A percentile compares a stretch with the other conserved stretches of the same genome.
phyloP scores from a whole-genome alignment of 1,284 basidiomycete genomes.

The Leccinum olivaceoglutinosum region DNA sequence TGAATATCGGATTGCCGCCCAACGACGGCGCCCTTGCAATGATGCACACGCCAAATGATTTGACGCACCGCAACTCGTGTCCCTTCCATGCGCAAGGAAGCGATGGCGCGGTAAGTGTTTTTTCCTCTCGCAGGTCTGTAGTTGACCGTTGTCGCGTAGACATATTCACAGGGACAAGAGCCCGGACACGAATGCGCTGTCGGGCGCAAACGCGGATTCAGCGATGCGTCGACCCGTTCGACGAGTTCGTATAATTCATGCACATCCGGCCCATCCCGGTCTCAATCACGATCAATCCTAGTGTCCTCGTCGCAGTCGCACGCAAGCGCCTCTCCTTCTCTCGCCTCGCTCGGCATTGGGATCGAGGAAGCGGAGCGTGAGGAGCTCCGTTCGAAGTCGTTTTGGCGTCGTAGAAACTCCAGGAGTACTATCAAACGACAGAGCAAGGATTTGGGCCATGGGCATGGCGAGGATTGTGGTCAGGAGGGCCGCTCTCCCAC shows the following conservation, averaged over 20 bases:
- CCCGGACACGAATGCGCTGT: not conserved
- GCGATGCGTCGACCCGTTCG: conserved; percentile 18
- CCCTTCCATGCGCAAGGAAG: not conserved
- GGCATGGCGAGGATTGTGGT: not conserved
- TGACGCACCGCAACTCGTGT: not conserved
- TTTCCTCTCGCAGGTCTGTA: not conserved
- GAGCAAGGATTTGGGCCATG: conserved; percentile 5
- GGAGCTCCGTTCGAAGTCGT: conserved; percentile 13
- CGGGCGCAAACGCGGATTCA: conserved; percentile 15
- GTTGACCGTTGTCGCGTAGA: conserved; percentile 1
- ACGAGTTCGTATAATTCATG: conserved; percentile 22
- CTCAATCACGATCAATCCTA: conserved; percentile 14
- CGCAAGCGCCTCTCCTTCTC: conserved; percentile 15
- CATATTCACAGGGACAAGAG: conserved; percentile 4
- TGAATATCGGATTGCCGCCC: not conserved
- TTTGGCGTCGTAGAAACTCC: conserved; percentile 16
- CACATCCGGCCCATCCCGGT: conserved; percentile 17
- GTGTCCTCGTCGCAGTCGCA: conserved; percentile 19
- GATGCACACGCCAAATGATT: not conserved
- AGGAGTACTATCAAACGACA: conserved; percentile 11
- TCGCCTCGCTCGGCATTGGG: conserved; percentile 20
- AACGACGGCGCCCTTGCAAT: not conserved
- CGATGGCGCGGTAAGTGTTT: conserved; percentile 10
- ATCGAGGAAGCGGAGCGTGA: conserved; percentile 26
- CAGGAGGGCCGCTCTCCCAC: not conserved